Base-by-base conservation (phyloP, 345 rosid species). In the Salix viminalis region DNA sequence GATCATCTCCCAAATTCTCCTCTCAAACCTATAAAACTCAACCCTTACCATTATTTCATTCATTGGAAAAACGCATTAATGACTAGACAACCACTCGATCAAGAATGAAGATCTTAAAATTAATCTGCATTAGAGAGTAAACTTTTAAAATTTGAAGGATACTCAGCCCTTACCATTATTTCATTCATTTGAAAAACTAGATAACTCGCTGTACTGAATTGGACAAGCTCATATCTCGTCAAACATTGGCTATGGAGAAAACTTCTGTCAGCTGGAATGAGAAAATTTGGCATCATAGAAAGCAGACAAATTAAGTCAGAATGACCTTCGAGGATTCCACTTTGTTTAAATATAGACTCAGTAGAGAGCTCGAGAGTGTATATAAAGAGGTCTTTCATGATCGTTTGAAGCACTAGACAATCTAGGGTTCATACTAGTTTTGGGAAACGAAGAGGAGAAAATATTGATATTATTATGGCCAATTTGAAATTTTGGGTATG, bases 401-500 rank as follows among this genome's bases (percentile, higher is more conserved):
- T 58, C 64, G 26, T 58, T 58, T 24, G 28, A 58, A 23, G 23
- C 64, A 58, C 26, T 1, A 11, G 5, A 58, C 64, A 23, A 3
- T 15, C 64, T 58, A 58, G 62, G 23, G 4, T 58, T n/a, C 4
- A 1, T 23, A 58, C 28, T 21, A 54, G 23, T 2, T 34, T 34
- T 34, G 6, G 37, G 37, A 5, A n/a, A 7, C 24, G 7, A 54
- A 54, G 64, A n/a, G 64, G 15, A 58, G 64, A n/a, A n/a, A 3
- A 23, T 10, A 58, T 4, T 58, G 64, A 58, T n/a, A 23, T 1
- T n/a, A 23, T 1, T 10, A 85, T 82, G 83, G 83, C 83, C 30
- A 50, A 46, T 72, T 52, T 79, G 46, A 82, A 75, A 78, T 37
- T 77, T 23, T 85, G 78, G 74, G 9, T 41, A 54, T 77, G 77